Evolutionary conservation across 805 yeast genomes (phyloP), one percentile per base, ranked within the genome.

Genomic region (Grigorovia jiainica): DNA sequence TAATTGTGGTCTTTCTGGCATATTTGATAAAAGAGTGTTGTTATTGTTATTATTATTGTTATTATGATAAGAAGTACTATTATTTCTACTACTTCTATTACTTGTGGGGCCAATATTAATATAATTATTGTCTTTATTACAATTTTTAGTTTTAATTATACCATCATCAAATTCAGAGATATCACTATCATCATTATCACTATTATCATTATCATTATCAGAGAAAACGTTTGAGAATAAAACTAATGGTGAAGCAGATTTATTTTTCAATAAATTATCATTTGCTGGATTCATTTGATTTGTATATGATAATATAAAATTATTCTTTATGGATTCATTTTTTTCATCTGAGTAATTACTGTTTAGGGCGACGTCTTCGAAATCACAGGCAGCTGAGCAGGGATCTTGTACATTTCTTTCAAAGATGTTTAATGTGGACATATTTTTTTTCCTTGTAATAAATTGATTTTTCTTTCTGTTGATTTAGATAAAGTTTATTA

Each of bases 391-490:
- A 40, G 43, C 49, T 34, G 54, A 40, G 43, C 63, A 42, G 33
- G 57, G 55, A 45, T 56, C 53, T 44, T 54, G 55, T 13, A 56
- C 55, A 21, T 56, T 43, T 41, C 58, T 45, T 43, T 58, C 63
- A 38, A 58, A 58, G 21, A 58, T 57, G 38, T 45, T 37, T 5
- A 24, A 27, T 7, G 31, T 27, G n/a, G 31, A 27, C 31, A 27
- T 27, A 4, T n/a, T n/a, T n/a, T n/a, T n/a, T n/a, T n/a, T n/a
- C n/a, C n/a, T n/a, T n/a, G n/a, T n/a, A n/a, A 25, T 5, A 18
- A n/a, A 19, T 21, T 38, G 36, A 9, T 34, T 34, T 10, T 21
- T 30, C 15, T 11, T 30, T 13, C 15, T 30, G 11, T 30, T 16
- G n/a, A n/a, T n/a, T n/a, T n/a, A n/a, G n/a, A n/a, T n/a, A n/a